phyloP scores from a whole-genome alignment of 2,329 filamentous ascomycete genomes.

The Calonectria hawksworthii region DNA sequence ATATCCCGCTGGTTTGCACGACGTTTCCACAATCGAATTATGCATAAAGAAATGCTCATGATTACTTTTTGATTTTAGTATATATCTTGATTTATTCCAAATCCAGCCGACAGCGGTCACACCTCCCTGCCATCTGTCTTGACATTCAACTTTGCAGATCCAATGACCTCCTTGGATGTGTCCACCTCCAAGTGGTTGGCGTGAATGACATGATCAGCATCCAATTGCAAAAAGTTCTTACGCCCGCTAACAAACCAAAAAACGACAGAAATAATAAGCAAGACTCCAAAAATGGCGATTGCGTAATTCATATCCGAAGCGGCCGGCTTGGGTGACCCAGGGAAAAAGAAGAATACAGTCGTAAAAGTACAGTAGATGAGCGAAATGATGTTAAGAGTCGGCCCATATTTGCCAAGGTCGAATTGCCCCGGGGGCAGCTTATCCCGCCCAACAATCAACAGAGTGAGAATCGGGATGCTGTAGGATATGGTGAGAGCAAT shows the following conservation, averaged over 20 bases:
- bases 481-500: slow-evolving; percentile 68
- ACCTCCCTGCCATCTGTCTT: background rate
- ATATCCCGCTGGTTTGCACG: background rate
- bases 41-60: background rate
- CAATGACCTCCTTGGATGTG: background rate
- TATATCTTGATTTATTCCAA: background rate
- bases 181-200: background rate
- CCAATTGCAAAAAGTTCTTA: slow-evolving; percentile 47
- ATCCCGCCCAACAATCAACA: slow-evolving; percentile 65
- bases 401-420: slow-evolving; percentile 59
- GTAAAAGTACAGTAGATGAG: slow-evolving; percentile 65
- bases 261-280: slow-evolving; percentile 62
- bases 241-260: slow-evolving; percentile 66
- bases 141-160: background rate
- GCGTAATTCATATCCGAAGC: slow-evolving; percentile 68
- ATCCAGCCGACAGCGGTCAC: background rate
- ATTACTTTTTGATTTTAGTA: background rate
- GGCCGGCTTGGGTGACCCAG: slow-evolving; percentile 57
- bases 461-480: slow-evolving; percentile 61
- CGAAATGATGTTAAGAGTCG: slow-evolving; percentile 59
- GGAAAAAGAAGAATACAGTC: slow-evolving; percentile 66
- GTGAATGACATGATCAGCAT: background rate
- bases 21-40: background rate
- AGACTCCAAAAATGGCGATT: slow-evolving; percentile 68
- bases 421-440: slow-evolving; percentile 63